Conservation (phyloP, 176 grass and related monocot species). For the Urochloa ruziziensis region DNA sequence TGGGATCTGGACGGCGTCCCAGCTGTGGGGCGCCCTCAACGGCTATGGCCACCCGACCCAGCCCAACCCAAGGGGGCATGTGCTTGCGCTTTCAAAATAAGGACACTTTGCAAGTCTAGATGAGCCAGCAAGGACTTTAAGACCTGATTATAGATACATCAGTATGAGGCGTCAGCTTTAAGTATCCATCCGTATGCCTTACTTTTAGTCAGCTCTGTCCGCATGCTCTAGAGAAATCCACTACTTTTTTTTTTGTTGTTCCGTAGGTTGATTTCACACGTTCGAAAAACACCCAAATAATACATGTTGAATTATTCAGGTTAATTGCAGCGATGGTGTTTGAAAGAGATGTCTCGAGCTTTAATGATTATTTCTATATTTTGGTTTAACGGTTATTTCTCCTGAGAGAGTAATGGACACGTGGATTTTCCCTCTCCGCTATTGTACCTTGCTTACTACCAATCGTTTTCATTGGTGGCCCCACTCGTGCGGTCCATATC, state of each 20-base stretch:
- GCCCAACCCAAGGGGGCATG: not conserved
- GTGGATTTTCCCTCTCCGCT: no score
- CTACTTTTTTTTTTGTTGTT: not conserved
- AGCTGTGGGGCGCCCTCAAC: conserved; percentile 32
- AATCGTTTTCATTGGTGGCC: no score
- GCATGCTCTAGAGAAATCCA: not conserved
- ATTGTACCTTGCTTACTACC: no score
- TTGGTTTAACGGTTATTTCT: not conserved
- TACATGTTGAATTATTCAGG: not conserved
- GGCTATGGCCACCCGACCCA: conserved; percentile 45
- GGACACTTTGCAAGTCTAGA: not conserved
- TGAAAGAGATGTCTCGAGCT: not conserved
- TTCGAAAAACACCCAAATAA: not conserved
- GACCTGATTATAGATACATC: not conserved
- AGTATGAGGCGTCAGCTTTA: not conserved
- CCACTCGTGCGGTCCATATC: not conserved
- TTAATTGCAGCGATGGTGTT: not conserved
- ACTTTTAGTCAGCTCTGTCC: no score
- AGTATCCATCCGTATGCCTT: not conserved
- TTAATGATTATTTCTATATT: not conserved
- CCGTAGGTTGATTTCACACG: not conserved
- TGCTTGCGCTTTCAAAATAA: conserved; percentile 50
- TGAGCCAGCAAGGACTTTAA: not conserved
- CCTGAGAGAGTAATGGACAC: not conserved
- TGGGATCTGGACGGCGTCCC: not conserved